These are phyloP conservation scores for Hericium erinaceus DNA, from an alignment of 768 basidiomycete species.

Conservation along the genomic window DNA sequence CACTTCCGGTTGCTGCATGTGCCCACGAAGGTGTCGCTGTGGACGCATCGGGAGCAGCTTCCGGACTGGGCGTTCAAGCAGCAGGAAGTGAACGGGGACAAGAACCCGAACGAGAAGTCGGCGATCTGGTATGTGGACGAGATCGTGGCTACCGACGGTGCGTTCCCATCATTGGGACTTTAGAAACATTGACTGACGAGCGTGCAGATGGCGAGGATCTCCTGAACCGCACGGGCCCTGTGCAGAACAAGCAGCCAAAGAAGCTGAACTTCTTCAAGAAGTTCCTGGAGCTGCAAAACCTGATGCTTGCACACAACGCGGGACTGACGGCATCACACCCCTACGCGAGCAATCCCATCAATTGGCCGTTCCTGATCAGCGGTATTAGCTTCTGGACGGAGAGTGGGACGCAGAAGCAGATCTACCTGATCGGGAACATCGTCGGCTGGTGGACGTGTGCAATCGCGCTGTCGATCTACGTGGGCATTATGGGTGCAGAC, in stretches of 20 bases:
- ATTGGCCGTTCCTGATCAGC: constrained; percentile 94
- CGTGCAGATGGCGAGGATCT: constrained; percentile 44
- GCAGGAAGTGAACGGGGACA: constrained; percentile 97
- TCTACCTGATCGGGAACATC: constrained; percentile 93
- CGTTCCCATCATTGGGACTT: constrained; percentile 21
- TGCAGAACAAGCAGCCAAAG: constrained; percentile 61
- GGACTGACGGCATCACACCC: constrained; percentile 96
- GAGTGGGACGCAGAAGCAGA: constrained; percentile 76
- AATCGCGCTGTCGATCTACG: constrained; percentile 74
- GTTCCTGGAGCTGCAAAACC: constrained; percentile 83
- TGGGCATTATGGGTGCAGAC: constrained; percentile 88
- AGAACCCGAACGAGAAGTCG: constrained; percentile 72
- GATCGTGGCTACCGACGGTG: constrained; percentile 66
- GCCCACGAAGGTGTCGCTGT: constrained; percentile 85
- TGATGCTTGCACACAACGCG: constrained; percentile 99
- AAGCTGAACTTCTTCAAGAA: constrained; percentile 89
- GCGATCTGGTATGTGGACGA: constrained; percentile 88
- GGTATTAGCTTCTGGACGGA: constrained; percentile 99
- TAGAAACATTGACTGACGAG: background rate
- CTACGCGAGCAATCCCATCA: constrained; percentile 91
- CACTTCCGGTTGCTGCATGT: constrained; percentile 89
- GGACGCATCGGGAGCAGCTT: constrained; percentile 79
- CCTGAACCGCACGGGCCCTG: constrained; percentile 40
- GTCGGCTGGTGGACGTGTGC: constrained; percentile 94
- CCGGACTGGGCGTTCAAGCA: constrained; percentile 98